Evolutionary conservation across 805 yeast species (phyloP), one percentile per base, ranked within the genome.

Genomic region (Candida silvatica): DNA sequence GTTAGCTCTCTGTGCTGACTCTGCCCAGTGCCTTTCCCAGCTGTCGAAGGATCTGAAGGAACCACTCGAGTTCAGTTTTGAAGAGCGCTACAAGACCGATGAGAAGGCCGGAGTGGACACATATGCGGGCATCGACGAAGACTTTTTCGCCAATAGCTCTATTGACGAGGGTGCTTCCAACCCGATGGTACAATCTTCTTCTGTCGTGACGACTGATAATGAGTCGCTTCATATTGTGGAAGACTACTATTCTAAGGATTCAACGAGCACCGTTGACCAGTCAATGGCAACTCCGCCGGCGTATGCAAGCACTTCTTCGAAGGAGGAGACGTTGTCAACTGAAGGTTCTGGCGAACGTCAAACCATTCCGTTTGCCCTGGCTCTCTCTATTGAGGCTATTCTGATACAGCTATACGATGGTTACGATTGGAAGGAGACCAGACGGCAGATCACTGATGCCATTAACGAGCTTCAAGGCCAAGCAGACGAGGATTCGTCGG

Each of bases 371-470:
- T 24, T 62, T 37, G 35, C 44, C 2, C 27, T 64, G 1, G 42
- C 46, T 17, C 30, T 69, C 1, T 60, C 61, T 29, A 48, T 68
- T 4, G 51, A 66, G 2, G 66, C 66, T 32, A 55, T 64, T 0
- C 50, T 47, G 1, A 47, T 81, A 2, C 71, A 65, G 34, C 57
- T 90, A 15, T 77, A 71, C 52, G 98, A 92, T 59, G 99, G 99
- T 0, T 92, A 79, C 51, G 97, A 92, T 47, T 87, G 97, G 94
- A 71, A 70, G 37, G 72, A 74, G 29, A 86, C 97, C 0, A 67
- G 94, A 38, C 65, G 64, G 17, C 65, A 77, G 0, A 78, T 92
- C 20, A 61, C 65, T 8, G 70, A 67, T n/a, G 81, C 84, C 0
- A 77, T 88, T 0, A 70, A 69, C 36, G 59, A 71, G 8, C 71